A percentile compares a stretch with the other conserved stretches of the same genome.
Evolutionary conservation across 495 filamentous ascomycete genomes (phyloP).

Genomic region (Hypoxylon intermedium): DNA sequence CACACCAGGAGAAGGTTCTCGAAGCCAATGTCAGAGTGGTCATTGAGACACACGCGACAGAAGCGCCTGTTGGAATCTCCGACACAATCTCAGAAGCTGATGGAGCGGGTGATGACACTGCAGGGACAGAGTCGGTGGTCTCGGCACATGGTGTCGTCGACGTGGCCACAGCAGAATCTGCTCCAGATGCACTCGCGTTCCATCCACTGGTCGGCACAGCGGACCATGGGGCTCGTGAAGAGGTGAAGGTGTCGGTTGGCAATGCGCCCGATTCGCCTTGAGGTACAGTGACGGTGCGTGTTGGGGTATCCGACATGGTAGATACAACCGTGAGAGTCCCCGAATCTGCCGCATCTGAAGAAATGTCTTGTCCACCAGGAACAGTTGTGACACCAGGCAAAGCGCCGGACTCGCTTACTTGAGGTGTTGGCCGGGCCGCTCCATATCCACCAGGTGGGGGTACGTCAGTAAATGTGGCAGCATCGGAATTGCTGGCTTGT

Average conservation of each 20-base stretch:
- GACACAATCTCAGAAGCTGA: constrained; percentile 7
- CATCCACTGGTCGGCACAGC: constrained; percentile 40
- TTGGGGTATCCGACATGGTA: constrained; percentile 14
- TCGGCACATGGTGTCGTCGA: constrained; percentile 14
- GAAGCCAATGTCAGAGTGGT: constrained; percentile 39
- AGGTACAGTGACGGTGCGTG: constrained; percentile 29
- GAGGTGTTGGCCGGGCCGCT: constrained; percentile 29
- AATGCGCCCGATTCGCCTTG: constrained; percentile 19
- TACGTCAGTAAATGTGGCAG: constrained; percentile 15
- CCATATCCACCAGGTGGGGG: constrained; percentile 32
- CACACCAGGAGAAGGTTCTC: constrained; percentile 44
- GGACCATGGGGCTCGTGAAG: constrained; percentile 36
- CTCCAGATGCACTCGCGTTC: constrained; percentile 29
- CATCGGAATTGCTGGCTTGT: constrained; percentile 8
- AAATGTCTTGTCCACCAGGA: constrained; percentile 8
- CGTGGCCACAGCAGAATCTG: constrained; percentile 4
- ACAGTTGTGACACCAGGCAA: constrained; percentile 10
- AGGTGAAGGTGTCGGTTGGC: constrained; percentile 17
- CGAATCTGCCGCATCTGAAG: not conserved
- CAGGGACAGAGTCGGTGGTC: constrained; percentile 7
- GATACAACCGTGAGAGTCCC: constrained; percentile 18
- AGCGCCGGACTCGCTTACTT: not conserved
- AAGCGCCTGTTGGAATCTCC: constrained; percentile 7
- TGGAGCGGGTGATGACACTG: constrained; percentile 13
- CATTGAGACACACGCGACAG: constrained; percentile 33